Conservation (phyloP, 2,329 filamentous ascomycete genomes). For the Alternaria triticina region DNA sequence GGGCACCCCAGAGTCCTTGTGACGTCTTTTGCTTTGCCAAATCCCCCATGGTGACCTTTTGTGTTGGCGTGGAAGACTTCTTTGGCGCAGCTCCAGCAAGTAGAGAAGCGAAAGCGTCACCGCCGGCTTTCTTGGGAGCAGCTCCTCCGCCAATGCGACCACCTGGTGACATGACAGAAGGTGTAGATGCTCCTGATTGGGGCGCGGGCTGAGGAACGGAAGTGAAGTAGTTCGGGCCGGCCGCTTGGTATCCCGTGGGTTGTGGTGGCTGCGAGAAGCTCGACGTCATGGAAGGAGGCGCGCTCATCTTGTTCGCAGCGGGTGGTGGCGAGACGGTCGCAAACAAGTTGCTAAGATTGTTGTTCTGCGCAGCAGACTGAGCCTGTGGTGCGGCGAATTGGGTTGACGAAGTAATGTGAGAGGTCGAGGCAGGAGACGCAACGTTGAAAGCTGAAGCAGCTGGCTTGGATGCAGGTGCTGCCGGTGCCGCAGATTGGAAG, state of each 20-base stretch:
- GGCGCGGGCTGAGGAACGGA: slow-evolving; percentile 64
- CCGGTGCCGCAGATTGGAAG: slow-evolving; percentile 80
- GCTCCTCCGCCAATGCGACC: slow-evolving; percentile 49
- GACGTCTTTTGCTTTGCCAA: slow-evolving; percentile 98
- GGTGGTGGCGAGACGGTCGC: slow-evolving; percentile 79
- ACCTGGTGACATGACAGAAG: slow-evolving; percentile 51
- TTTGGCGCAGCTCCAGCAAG: slow-evolving; percentile 81
- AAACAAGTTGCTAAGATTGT: slow-evolving; percentile 81
- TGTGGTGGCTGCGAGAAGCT: slow-evolving; percentile 57
- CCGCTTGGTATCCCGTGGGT: slow-evolving; percentile 72
- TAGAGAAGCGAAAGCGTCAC: slow-evolving; percentile 88
- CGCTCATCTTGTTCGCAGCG: slow-evolving; percentile 58
- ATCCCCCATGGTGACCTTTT: slow-evolving; percentile 82
- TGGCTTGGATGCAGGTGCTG: slow-evolving; percentile 47
- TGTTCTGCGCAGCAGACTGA: slow-evolving; percentile 80
- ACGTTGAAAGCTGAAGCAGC: slow-evolving; percentile 53
- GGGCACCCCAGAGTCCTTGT: slow-evolving; percentile 89
- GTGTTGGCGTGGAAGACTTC: slow-evolving; percentile 68
- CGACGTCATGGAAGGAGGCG: slow-evolving; percentile 53
- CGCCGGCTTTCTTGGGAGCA: slow-evolving; percentile 60
- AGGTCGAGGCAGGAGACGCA: slow-evolving; percentile 55
- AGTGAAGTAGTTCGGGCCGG: slow-evolving; percentile 93
- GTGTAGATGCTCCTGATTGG: slow-evolving; percentile 48
- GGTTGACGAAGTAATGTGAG: slow-evolving; percentile 61
- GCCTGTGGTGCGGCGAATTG: slow-evolving; percentile 85